Evolutionary conservation across 495 filamentous ascomycete species (phyloP).

Genomic region (Aspergillus nanangensis): DNA sequence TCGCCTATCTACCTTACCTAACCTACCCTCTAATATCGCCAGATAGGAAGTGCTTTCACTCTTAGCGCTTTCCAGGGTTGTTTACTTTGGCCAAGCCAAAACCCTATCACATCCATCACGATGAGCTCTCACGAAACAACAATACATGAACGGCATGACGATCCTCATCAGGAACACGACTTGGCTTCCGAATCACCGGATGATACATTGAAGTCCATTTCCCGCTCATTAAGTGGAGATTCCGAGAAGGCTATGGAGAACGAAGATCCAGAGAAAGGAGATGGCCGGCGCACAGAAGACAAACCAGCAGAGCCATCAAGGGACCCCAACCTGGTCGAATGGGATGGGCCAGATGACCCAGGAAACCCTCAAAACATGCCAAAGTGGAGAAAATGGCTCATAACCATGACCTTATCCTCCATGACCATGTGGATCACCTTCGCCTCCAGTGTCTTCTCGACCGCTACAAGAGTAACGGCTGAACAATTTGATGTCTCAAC

Average conservation of each 20-base stretch:
- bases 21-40: too few species aligned
- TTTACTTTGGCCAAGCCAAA: too few species aligned
- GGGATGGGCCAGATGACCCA: slow-evolving; percentile 54
- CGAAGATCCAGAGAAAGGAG: slow-evolving; percentile 8
- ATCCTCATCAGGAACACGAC: background rate
- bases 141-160: background rate
- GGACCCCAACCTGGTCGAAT: slow-evolving; percentile 41
- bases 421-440: slow-evolving; percentile 61
- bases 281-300: slow-evolving; percentile 7
- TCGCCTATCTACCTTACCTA: too few species aligned
- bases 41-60: too few species aligned
- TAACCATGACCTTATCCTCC: slow-evolving; percentile 56
- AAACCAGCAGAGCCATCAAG: slow-evolving; percentile 18
- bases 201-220: slow-evolving; percentile 11
- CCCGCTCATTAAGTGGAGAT: slow-evolving; percentile 3
- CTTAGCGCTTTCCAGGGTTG: too few species aligned
- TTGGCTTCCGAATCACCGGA: slow-evolving; percentile 6
- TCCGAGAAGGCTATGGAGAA: slow-evolving; percentile 4
- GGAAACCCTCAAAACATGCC: slow-evolving; percentile 70
- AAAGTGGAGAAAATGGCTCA: slow-evolving; percentile 58
- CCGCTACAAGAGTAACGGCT: slow-evolving; percentile 44
- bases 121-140: background rate
- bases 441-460: slow-evolving; percentile 54
- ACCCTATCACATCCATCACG: background rate
- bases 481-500: slow-evolving; percentile 46